A percentile compares a stretch with the other conserved stretches of the same genome.
Evolutionary conservation across 441 rosid species (phyloP).

Genomic region (Pelargonium myrrhifolium): DNA sequence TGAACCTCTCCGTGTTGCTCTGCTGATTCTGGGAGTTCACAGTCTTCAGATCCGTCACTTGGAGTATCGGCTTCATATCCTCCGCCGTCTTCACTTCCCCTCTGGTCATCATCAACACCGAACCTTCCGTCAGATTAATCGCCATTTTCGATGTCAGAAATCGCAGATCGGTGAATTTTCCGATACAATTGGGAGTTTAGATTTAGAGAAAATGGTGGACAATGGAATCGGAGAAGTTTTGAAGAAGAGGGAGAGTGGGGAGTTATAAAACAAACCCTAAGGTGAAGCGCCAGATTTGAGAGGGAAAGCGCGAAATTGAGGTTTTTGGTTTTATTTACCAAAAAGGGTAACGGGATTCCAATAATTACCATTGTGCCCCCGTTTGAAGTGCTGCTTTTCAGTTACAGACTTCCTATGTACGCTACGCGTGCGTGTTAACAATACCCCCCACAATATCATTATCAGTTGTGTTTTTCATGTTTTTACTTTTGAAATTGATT

Average conservation of each 20-base stretch:
- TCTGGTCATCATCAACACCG: constrained; percentile 36
- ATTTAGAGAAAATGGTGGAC: not conserved
- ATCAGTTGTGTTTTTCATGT: too few relatives aligned
- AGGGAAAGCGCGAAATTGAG: constrained; percentile 6
- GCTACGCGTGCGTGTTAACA: too few relatives aligned
- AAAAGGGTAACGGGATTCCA: too few relatives aligned
- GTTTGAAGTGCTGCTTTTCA: too few relatives aligned
- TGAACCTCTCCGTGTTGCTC: constrained; percentile 32
- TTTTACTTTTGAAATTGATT: too few relatives aligned
- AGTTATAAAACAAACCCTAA: constrained; percentile 7
- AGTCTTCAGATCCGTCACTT: constrained; percentile 53
- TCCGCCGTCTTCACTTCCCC: constrained; percentile 33
- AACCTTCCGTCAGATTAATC: constrained; percentile 48
- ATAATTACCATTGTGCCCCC: not conserved
- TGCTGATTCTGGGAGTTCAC: constrained; percentile 41
- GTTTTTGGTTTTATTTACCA: not conserved
- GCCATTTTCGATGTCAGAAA: constrained; percentile 21
- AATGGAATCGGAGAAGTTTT: not conserved
- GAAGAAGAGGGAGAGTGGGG: not conserved
- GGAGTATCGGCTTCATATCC: constrained; percentile 53
- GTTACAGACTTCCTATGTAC: too few relatives aligned
- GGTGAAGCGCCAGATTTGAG: constrained; percentile 11
- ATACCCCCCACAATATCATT: too few relatives aligned
- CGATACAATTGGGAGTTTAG: too few relatives aligned
- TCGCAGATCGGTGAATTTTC: too few relatives aligned